Base-by-base conservation (phyloP, 805 yeast species). In the Jamesozyma spencerorum region DNA sequence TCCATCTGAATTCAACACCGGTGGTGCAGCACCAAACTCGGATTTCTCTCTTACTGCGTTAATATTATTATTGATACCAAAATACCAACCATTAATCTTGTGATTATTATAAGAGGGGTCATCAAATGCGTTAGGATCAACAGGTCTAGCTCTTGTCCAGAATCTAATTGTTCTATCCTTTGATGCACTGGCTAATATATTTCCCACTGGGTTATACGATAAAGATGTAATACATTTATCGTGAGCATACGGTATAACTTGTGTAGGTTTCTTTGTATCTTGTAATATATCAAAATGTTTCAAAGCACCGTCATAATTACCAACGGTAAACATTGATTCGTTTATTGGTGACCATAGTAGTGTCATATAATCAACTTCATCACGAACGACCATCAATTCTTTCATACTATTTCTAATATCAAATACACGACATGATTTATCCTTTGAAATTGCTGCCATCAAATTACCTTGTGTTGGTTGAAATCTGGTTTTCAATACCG, bases 141-240 rank as follows among this genome's bases (percentile, higher is more conserved):
- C 81, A 2, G 97, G 96, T 56, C 94, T 71, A 1, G 94, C 82
- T 38, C 99, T 70, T 24, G 88, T 78, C 99, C 99, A 92, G 63
- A 94, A 85, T 41, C 97, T 66, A 18, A 94, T 85, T 4, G 94
- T 78, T 56, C 92, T 76, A 61, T 92, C 99, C 42, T 92, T 86
- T 15, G 97, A 90, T 0, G 96, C 97, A 6, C 96, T 79, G 41
- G 94, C 79, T 28, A 92, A 66, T 38, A 90, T 66, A 62, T 92
- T 97, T 3, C 99, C 99, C 51, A 84, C 67, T 2, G 97, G 97
- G 62, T 88, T 97, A 57, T 87, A 92, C 45, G 88, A 90, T 41
- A 92, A 61, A 3, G 94, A 77, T 62, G 90, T 87, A 39, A 92
- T 77, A 3, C 95, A 94, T 65, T 85, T 84, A 54, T 87, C 96